Evolutionary conservation across 805 yeast species (phyloP).

Genomic region (Grigorovia humatica): DNA sequence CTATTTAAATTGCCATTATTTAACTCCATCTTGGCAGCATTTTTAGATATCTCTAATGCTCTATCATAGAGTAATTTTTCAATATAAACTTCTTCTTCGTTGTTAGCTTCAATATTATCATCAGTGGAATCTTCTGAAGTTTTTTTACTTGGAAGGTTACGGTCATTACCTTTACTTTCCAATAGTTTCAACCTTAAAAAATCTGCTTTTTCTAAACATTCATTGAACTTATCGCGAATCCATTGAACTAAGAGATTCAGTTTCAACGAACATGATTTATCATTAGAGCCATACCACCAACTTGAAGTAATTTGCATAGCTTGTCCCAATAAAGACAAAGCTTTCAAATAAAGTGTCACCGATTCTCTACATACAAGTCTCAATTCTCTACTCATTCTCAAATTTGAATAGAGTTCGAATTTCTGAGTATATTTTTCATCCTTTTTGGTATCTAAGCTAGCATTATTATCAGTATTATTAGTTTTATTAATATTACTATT

Average conservation of each 20-base stretch:
- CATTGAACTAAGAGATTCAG: slow-evolving; percentile 74
- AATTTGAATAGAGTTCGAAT: neutral
- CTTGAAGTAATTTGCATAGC: slow-evolving; percentile 80
- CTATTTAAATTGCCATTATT: slow-evolving; percentile 46
- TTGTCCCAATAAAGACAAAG: slow-evolving; percentile 67
- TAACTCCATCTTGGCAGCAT: slow-evolving; percentile 83
- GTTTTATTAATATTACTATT: neutral
- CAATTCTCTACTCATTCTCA: neutral
- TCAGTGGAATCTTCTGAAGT: neutral
- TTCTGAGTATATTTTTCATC: neutral
- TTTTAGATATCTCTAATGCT: slow-evolving; percentile 85
- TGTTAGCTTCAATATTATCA: neutral
- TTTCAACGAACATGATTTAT: slow-evolving; percentile 33
- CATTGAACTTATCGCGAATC: slow-evolving; percentile 84
- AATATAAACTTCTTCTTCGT: slow-evolving; percentile 38
- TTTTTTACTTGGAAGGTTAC: slow-evolving; percentile 11
- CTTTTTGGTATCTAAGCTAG: neutral
- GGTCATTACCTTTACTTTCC: slow-evolving; percentile 16
- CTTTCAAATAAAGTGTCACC: slow-evolving; percentile 71
- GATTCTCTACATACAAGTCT: slow-evolving; percentile 65
- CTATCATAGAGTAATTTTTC: slow-evolving; percentile 86
- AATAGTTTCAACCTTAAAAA: slow-evolving; percentile 49
- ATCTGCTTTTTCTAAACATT: slow-evolving; percentile 82
- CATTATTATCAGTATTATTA: neutral
- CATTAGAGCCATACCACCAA: slow-evolving; percentile 68